Percentiles rank a stretch among this genome's conserved stretches.
These are phyloP conservation scores for Silybum marianum DNA, from an alignment of 129 eudicot species.

Conservation along the genomic window DNA sequence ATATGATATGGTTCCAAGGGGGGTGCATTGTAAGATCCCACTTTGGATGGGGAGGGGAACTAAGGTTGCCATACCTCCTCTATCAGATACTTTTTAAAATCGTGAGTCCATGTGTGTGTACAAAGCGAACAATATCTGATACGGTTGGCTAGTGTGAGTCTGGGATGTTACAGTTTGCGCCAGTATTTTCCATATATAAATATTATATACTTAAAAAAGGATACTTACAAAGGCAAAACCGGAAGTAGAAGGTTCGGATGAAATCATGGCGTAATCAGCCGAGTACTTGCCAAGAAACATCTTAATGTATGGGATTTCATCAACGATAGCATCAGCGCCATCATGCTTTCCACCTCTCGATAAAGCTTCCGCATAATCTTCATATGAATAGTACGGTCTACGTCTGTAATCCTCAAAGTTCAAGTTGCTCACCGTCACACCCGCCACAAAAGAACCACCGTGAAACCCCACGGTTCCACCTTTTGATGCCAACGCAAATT, in stretches of 20 bases:
- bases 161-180: not conserved
- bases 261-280: constrained; percentile 33
- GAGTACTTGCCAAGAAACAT: constrained; percentile 43
- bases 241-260: constrained; percentile 16
- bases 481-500: constrained; percentile 32
- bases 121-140: too few relatives aligned
- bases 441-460: constrained; percentile 29
- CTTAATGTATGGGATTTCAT: constrained; percentile 49
- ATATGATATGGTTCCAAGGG: too few relatives aligned
- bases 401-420: constrained; percentile 26
- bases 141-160: too few relatives aligned
- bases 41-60: too few relatives aligned
- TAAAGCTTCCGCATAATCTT: constrained; percentile 40
- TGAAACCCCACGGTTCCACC: constrained; percentile 40
- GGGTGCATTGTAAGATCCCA: too few relatives aligned
- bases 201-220: too few relatives aligned
- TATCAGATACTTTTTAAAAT: too few relatives aligned
- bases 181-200: too few relatives aligned
- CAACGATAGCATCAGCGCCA: constrained; percentile 47
- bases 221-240: constrained; percentile 53
- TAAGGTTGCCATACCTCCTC: too few relatives aligned
- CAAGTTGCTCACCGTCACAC: constrained; percentile 27
- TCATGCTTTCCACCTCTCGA: constrained; percentile 38
- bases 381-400: not conserved
- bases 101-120: too few relatives aligned